A percentile compares a stretch with the other conserved stretches of the same genome.
These are phyloP conservation scores for Fusarium proliferatum DNA, from an alignment of 2,329 filamentous ascomycete species.

Conservation along the genomic window DNA sequence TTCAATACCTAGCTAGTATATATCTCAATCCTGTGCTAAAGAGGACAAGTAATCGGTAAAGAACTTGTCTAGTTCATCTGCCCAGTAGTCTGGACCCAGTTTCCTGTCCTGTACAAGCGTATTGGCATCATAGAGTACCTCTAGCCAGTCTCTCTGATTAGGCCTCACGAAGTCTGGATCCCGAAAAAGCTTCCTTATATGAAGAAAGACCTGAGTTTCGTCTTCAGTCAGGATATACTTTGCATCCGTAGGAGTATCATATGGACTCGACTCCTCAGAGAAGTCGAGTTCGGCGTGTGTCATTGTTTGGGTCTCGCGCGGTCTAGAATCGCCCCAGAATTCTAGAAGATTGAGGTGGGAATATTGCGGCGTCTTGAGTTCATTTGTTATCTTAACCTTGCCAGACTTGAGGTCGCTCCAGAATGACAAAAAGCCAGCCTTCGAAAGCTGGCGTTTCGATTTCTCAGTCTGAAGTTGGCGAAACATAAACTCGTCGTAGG, in stretches of 20 bases:
- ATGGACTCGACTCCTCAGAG: not conserved
- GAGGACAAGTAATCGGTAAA: fast-evolving
- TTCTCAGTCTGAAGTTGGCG: not conserved
- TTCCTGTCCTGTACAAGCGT: not conserved
- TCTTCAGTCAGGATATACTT: not conserved
- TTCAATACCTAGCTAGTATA: too few species aligned
- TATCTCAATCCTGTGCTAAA: not conserved
- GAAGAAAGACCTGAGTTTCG: not conserved
- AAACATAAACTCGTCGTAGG: not conserved
- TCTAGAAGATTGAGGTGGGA: fast-evolving
- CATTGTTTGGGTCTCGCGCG: too few species aligned
- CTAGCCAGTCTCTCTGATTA: not conserved
- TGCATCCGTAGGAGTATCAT: not conserved
- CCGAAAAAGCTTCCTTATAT: not conserved
- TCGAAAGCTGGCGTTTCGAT: not conserved
- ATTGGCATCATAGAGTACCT: not conserved
- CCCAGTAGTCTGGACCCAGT: not conserved
- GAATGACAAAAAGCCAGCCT: not conserved
- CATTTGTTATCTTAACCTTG: not conserved
- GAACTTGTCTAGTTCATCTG: fast-evolving
- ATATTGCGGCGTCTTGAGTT: not conserved
- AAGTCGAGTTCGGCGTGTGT: not conserved
- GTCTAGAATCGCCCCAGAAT: not conserved
- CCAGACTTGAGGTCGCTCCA: not conserved
- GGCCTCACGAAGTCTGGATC: fast-evolving